These are phyloP conservation scores for Furcasterigmium furcatum DNA, from an alignment of 2,329 filamentous ascomycete genomes.

Conservation along the genomic window DNA sequence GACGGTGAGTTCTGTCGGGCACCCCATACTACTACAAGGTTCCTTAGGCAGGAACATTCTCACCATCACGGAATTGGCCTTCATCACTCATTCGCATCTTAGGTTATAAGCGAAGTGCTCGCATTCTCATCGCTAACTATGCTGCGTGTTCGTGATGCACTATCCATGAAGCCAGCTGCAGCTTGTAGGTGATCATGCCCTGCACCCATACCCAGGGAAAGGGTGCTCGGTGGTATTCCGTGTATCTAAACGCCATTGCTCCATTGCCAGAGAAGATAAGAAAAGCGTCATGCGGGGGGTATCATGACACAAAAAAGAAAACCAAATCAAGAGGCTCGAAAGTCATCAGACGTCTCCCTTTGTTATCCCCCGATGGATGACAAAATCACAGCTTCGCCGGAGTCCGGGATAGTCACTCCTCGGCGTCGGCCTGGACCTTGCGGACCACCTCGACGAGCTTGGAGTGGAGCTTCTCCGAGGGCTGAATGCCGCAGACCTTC, in stretches of 20 bases:
- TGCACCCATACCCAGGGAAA: not conserved
- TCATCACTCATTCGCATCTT: not conserved
- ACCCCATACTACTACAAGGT: too few relatives aligned
- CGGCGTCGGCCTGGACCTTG: constrained; percentile 71
- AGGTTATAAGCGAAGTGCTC: not conserved
- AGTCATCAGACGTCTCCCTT: too few relatives aligned
- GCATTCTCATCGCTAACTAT: not conserved
- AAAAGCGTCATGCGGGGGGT: constrained; percentile 1
- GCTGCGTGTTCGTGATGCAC: not conserved
- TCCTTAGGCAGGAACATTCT: not conserved
- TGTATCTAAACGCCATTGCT: not conserved
- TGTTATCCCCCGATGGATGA: too few relatives aligned
- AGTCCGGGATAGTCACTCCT: constrained; percentile 35
- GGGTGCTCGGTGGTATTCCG: not conserved
- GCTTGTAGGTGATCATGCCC: not conserved
- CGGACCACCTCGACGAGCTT: constrained; percentile 75
- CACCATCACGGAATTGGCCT: not conserved
- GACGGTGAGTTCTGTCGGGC: too few relatives aligned
- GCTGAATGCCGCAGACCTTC: constrained; percentile 78
- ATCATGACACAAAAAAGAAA: constrained; percentile 1
- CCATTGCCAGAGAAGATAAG: constrained; percentile 1
- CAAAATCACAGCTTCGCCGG: constrained; percentile 6
- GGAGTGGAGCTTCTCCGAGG: constrained; percentile 72
- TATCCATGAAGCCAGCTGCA: not conserved
- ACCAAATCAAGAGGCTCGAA: too few relatives aligned